A percentile compares a stretch with the other conserved stretches of the same genome.
Evolutionary conservation across 139 green algal genomes (phyloP).

Genomic region (Tetraselmis striata): DNA sequence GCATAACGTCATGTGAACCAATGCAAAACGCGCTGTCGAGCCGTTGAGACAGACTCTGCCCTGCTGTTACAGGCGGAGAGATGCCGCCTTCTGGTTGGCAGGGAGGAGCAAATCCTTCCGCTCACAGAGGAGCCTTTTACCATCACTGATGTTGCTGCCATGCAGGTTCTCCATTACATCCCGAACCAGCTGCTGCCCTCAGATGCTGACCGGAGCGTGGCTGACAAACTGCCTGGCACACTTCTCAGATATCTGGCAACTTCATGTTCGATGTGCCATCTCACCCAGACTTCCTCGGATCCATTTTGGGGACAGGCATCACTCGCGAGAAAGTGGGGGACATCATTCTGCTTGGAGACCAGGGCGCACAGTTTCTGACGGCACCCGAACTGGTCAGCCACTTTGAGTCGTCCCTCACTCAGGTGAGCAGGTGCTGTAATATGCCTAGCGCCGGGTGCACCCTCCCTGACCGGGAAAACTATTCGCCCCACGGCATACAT

Average conservation of each 20-base stretch:
- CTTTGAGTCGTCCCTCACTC: constrained; percentile 50
- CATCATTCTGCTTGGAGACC: constrained; percentile 69
- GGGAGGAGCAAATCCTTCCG: too few relatives aligned
- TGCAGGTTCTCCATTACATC: not conserved
- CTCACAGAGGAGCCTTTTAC: too few relatives aligned
- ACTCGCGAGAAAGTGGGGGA: constrained; percentile 51
- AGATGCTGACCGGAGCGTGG: not conserved
- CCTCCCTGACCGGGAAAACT: too few relatives aligned
- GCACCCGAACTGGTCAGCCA: constrained; percentile 58
- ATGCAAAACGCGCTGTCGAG: not conserved
- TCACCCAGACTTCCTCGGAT: constrained; percentile 75
- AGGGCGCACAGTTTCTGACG: constrained; percentile 64
- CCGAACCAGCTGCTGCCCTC: not conserved
- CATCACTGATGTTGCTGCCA: not conserved
- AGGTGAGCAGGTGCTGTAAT: constrained; percentile 36
- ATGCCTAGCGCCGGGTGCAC: too few relatives aligned
- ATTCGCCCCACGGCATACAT: too few relatives aligned
- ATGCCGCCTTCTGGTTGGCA: not conserved
- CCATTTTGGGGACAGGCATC: constrained; percentile 62
- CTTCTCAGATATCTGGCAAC: constrained; percentile 28
- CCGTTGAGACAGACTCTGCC: not conserved
- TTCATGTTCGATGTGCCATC: constrained; percentile 68
- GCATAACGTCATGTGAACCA: not conserved
- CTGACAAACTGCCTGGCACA: not conserved
- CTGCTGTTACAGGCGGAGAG: not conserved